A percentile compares a stretch with the other conserved stretches of the same genome.
Evolutionary conservation across 1,139 yeast genomes (phyloP).

Genomic region (Chernovozyma aurita): DNA sequence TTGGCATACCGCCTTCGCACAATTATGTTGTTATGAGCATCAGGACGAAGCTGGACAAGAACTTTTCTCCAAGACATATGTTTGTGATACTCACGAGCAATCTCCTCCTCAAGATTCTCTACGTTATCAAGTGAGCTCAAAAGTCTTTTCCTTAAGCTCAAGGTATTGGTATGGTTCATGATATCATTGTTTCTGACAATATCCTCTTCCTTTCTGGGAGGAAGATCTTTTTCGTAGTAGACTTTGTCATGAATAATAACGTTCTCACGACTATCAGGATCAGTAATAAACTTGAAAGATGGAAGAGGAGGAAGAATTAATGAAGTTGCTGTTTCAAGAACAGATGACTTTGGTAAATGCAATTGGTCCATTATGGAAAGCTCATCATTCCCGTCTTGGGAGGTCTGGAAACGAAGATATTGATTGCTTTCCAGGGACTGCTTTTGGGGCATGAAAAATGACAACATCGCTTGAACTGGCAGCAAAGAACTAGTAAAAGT

Average conservation of each 20-base stretch:
- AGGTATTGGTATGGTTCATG: neutral
- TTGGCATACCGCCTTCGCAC: constrained; percentile 88
- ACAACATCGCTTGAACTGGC: constrained; percentile 42
- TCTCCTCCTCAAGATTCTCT: constrained; percentile 61
- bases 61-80: constrained; percentile 91
- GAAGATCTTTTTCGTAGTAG: constrained; percentile 34
- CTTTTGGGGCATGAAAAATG: constrained; percentile 44
- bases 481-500: constrained; percentile 21
- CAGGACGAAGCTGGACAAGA: constrained; percentile 78
- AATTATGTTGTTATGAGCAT: constrained; percentile 91
- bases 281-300: constrained; percentile 59
- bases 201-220: constrained; percentile 9
- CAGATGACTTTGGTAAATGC: constrained; percentile 61
- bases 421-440: constrained; percentile 30
- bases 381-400: constrained; percentile 1
- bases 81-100: constrained; percentile 86
- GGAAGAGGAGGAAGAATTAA: constrained; percentile 88
- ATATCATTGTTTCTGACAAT: neutral
- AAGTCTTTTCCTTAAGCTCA: constrained; percentile 13
- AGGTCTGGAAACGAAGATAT: constrained; percentile 30
- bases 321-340: constrained; percentile 78
- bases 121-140: constrained; percentile 23
- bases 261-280: constrained; percentile 43
- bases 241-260: constrained; percentile 40
- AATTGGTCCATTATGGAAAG: constrained; percentile 6